A percentile compares a stretch with the other conserved stretches of the same genome.
phyloP scores from a whole-genome alignment of 2,329 filamentous ascomycete species.

The Beauveria sp. region DNA sequence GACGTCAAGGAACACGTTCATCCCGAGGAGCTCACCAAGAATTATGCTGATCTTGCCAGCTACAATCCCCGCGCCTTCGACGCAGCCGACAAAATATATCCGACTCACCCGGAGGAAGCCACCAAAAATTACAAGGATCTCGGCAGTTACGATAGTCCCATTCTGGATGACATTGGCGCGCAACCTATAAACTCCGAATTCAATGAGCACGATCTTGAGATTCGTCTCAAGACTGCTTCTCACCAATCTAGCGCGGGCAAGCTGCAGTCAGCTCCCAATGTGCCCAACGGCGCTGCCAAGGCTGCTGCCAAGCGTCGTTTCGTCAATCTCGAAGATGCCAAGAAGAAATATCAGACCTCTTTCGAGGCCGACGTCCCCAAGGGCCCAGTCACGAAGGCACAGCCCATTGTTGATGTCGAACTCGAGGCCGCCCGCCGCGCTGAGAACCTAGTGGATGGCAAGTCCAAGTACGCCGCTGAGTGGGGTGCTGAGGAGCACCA shows the following conservation, averaged over 20 bases:
- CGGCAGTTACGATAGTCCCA: conserved; percentile 14
- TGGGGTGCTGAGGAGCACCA: conserved; percentile 9
- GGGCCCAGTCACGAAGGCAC: not conserved
- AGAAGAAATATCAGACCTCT: conserved; percentile 7
- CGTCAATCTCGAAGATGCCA: conserved; percentile 9
- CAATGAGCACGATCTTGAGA: conserved; percentile 3
- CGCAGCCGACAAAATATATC: conserved; percentile 19
- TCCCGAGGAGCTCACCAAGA: conserved; percentile 31
- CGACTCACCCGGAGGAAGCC: conserved; percentile 24
- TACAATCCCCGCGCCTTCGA: conserved; percentile 29
- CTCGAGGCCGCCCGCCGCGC: conserved; percentile 4
- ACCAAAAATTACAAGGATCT: conserved; percentile 21
- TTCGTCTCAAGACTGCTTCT: conserved; percentile 1
- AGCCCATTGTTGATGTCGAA: not conserved
- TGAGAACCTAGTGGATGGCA: conserved; percentile 1
- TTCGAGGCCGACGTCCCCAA: not conserved
- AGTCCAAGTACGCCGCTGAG: conserved; percentile 5
- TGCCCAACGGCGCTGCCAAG: not conserved
- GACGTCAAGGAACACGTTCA: conserved; percentile 21
- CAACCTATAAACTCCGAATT: not conserved
- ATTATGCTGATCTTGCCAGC: conserved; percentile 33
- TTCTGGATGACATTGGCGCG: conserved; percentile 18
- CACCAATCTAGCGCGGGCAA: not conserved
- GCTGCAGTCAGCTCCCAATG: not conserved
- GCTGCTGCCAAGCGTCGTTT: conserved; percentile 1